Evolutionary conservation across 345 rosid species (phyloP), one percentile per base, ranked within the genome.

Genomic region (Linum trigynum): DNA sequence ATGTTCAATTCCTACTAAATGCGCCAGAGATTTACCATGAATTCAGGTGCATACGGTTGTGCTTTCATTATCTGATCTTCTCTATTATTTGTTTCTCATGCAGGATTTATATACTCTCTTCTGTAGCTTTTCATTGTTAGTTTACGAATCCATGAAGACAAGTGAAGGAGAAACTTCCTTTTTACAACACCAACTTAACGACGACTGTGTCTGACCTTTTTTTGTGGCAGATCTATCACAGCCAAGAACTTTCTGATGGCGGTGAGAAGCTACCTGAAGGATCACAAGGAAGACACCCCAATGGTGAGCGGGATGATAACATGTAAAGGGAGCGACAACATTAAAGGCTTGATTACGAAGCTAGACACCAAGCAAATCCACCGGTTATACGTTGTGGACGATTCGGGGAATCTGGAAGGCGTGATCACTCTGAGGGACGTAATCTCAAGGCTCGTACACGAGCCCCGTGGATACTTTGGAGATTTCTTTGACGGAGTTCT

Each of bases 391-490:
- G 91, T 95, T 3, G 95, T 84, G 69, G 95, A 91, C 62, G 85
- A 82, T 63, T 77, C 75, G 0, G 97, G 92, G 65, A 85, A 89
- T 74, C 79, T 95, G 65, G 91, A 91, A 80, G 99, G 99, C 8
- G 91, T 87, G 51, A 83, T 95, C 74, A 95, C 97, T 1, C 80
- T 95, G 32, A 77, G 96, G 69, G 99, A 91, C 82, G 89, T 94
- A 57, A 88, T 94, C 61, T 81, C 95, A 9, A 90, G 84, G 82
- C 86, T 91, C 17, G 99, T 88, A 55, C 90, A 94, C 10, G 97
- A 94, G 71, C 99, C 99, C 14, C 88, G 69, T n/a, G 95, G 95
- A 65, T 94, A 95, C 72, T 95, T 95, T 53, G 99, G 99, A 2
- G 95, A 95, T 77, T 95, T 95, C 85, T 95, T 95, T 51, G 96